Evolutionary conservation across 306 rosid genomes (phyloP), one percentile per base, ranked within the genome.

Genomic region (Prosopis cineraria): DNA sequence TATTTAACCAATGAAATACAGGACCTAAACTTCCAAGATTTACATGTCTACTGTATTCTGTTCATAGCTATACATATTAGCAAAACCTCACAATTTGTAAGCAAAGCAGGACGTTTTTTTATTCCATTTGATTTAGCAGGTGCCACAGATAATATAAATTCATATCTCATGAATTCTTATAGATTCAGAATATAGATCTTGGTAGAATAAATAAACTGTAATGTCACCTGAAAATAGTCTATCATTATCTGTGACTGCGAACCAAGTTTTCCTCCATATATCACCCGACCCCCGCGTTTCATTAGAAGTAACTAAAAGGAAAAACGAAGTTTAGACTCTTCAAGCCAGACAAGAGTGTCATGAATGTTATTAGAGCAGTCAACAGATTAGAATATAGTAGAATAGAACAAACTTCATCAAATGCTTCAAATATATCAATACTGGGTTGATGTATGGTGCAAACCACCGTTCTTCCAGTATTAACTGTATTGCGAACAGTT

Each of bases 381-480:
- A 40, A 62, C 8, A 71, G 39, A 16, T 7, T 10, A 36, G 62
- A 34, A 70, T 22, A 73, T 24, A 37, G 58, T 6, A 66, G 58
- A 52, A 2, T 52, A 36, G 31, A 62, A 71, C 77, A 20, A 67
- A 93, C 98, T 86, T 82, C 98, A 68, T 93, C 98, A 85, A 93
- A 93, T 68, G 98, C 93, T 88, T 93, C 98, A 84, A 89, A 89
- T 64, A 93, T 90, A 24, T 93, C 98, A 64, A 89, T 90, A 36
- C 96, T 93, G 20, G 96, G 96, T 47, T 93, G 98, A 81, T 93
- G 98, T 20, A 93, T 90, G 48, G 98, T 93, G 79, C 98, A 93
- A 64, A 90, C 98, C 44, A 93, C 93, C 0, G 98, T 90, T 87
- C 98, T 86, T 73, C 98, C 96, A 3, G 97, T 90, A 77, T 93